Evolutionary conservation across 495 filamentous ascomycete genomes (phyloP), one percentile per base, ranked within the genome.

Genomic region (Annulohypoxylon stygium): DNA sequence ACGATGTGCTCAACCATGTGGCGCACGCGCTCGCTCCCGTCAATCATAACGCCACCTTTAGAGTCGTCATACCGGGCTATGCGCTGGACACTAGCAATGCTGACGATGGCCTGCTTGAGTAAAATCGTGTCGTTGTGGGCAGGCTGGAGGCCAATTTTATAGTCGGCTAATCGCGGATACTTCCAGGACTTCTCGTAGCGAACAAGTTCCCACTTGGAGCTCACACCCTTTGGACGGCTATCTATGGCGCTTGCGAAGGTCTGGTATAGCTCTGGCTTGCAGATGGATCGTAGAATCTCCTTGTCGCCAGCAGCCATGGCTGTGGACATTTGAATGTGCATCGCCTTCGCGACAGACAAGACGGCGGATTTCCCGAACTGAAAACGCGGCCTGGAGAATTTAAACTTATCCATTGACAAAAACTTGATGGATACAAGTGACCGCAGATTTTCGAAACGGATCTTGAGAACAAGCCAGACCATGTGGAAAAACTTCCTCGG

Each of bases 1-100:
- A 95, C 91, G n/a, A 98, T 23, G 75, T 97, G 91, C 83, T 98
- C 95, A 1, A 82, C 80, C 65, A 91, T 84, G 66, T 91, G 89
- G 74, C 88, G 89, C 78, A 87, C 83, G 78, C 88, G 86, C 45
- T 83, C 84, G 45, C 85, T 86, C 3, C 84, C 84, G 11, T 79
- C 66, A 18, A 86, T 77, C 18, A 83, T 70, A 53, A 73, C 25
- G 47, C 80, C 71, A 25, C 75, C 74, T 1, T 61, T 37, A 57
- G 51, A 34, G 16, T 75, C 65, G 36, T 81, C 77, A 58, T 81
- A 83, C 67, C 82, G 81, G 20, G 82, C 76, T 61, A 90, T 75
- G 50, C 82, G 86, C 83, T 98, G 95, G 73, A 85, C 78, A 67
- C 89, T 92, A 6, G 85, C 81, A 58, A 98, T 89, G 73, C 87